These are phyloP conservation scores for Paraglomus brasilianum DNA, from an alignment of 192 early-diverging fungal species.

Conservation along the genomic window DNA sequence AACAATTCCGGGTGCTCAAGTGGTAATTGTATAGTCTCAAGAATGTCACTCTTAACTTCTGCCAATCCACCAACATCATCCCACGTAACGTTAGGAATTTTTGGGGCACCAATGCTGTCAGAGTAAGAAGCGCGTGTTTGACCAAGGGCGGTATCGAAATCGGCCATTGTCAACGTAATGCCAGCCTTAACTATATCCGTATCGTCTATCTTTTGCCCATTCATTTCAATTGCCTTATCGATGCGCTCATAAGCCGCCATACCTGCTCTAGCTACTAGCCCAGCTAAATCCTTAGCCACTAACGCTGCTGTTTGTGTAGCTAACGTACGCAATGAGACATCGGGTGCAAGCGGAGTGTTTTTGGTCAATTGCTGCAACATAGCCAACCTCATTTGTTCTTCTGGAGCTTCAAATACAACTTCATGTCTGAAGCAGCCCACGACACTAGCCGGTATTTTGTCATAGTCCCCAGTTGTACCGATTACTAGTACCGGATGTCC, in stretches of 20 bases:
- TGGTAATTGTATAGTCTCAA: constrained; percentile 96
- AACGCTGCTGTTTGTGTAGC: constrained; percentile 93
- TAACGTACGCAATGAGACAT: constrained; percentile 70
- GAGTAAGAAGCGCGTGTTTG: constrained; percentile 80
- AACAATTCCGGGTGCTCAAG: constrained; percentile 96
- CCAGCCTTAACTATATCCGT: constrained; percentile 68
- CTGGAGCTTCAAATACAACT: constrained; percentile 69
- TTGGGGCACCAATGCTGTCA: constrained; percentile 93
- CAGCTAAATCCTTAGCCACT: constrained; percentile 79
- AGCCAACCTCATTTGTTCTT: constrained; percentile 60
- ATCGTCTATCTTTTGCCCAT: constrained; percentile 33
- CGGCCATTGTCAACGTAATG: constrained; percentile 69
- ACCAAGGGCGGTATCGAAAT: constrained; percentile 78
- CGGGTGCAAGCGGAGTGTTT: constrained; percentile 62
- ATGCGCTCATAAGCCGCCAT: constrained; percentile 61
- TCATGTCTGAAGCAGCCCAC: constrained; percentile 79
- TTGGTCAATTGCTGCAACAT: constrained; percentile 64
- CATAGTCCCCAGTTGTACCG: constrained; percentile 75
- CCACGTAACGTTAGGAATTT: constrained; percentile 98
- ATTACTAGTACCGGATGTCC: constrained; percentile 75
- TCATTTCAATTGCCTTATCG: constrained; percentile 43
- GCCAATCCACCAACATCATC: constrained; percentile 96
- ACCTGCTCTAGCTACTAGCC: constrained; percentile 73
- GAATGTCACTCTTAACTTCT: constrained; percentile 87
- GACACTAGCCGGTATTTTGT: constrained; percentile 76